phyloP scores from a whole-genome alignment of 495 filamentous ascomycete genomes.

The Aspergillus campestris region DNA sequence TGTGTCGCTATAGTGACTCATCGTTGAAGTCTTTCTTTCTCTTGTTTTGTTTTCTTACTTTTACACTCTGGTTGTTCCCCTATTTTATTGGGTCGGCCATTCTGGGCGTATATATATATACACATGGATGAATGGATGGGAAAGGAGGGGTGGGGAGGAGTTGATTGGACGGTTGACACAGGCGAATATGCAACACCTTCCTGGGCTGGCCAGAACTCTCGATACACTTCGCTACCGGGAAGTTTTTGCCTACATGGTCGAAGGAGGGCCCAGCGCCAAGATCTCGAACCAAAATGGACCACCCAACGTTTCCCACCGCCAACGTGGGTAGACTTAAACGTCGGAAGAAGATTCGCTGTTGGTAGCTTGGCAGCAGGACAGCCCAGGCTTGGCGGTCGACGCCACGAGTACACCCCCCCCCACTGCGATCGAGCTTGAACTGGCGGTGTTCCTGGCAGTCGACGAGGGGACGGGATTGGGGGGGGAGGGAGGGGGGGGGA shows the following conservation, averaged over 20 bases:
- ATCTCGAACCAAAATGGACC: neutral
- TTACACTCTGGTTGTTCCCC: neutral
- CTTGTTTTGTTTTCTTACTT: neutral
- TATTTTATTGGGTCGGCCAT: neutral
- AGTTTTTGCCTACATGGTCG: neutral
- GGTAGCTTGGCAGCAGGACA: constrained; percentile 14
- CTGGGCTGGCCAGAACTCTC: too few species aligned
- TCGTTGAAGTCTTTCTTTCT: neutral
- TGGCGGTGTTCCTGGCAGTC: constrained; percentile 22
- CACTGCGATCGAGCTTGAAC: constrained; percentile 5
- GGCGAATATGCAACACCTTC: too few species aligned
- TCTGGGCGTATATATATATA: too few species aligned
- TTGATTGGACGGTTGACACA: too few species aligned
- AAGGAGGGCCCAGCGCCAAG: neutral
- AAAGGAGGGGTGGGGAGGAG: too few species aligned
- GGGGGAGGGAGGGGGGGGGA: neutral
- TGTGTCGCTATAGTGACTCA: neutral
- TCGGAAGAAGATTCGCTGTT: constrained; percentile 8
- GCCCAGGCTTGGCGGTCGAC: constrained; percentile 12
- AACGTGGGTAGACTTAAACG: constrained; percentile 18
- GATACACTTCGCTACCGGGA: neutral
- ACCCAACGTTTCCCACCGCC: constrained; percentile 9
- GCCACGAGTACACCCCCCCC: constrained; percentile 5
- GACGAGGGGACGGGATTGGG: neutral
- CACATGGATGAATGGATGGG: too few species aligned